Evolutionary conservation across 1,139 yeast genomes (phyloP), one percentile per base, ranked within the genome.

Genomic region (Kodamaea suecica): DNA sequence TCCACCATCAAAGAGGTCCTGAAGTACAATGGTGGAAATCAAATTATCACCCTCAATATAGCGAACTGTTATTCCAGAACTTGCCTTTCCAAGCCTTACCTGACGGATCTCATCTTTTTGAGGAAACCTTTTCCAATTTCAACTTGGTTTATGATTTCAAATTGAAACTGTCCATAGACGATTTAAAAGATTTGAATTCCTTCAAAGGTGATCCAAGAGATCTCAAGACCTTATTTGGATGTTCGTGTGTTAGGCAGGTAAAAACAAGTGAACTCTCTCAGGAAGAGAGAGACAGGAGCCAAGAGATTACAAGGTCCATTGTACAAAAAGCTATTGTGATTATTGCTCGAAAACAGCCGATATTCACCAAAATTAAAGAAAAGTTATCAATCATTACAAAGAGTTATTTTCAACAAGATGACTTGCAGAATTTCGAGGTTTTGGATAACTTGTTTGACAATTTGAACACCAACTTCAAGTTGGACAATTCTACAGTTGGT

Each of bases 1-100:
- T 92, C 66, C 96, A 92, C 55, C 98, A 92, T 52, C 74, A 84
- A 16, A 63, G 95, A 39, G 98, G 98, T 0, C 98, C 98, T 0
- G 97, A 92, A 54, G 80, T 92, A 13, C 97, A 90, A 57, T 87
- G 86, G 65, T 86, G 96, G 88, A 71, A 79, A 33, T 88, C 95
- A 13, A 76, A 81, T 39, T 77, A 79, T 35, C 61, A 61, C 29
- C 56, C 59, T 1, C 55, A 55, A 5, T 57, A 65, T 37, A 47
- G 60, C 12, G 57, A 73, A 0, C 54, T 61, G 6, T 61, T 84
- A 15, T 92, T 96, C 87, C 87, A 92, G n/a, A 80, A 84, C 50
- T 62, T 92, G 30, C 94, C 97, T 3, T 92, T 92, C 53, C 97
- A 90, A 54, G 95, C 97, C 3, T 65, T 92, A 23, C 98, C 98